Evolutionary conservation across 2,329 filamentous ascomycete genomes (phyloP), one percentile per base, ranked within the genome.

Genomic region (Anisogramma anomala): DNA sequence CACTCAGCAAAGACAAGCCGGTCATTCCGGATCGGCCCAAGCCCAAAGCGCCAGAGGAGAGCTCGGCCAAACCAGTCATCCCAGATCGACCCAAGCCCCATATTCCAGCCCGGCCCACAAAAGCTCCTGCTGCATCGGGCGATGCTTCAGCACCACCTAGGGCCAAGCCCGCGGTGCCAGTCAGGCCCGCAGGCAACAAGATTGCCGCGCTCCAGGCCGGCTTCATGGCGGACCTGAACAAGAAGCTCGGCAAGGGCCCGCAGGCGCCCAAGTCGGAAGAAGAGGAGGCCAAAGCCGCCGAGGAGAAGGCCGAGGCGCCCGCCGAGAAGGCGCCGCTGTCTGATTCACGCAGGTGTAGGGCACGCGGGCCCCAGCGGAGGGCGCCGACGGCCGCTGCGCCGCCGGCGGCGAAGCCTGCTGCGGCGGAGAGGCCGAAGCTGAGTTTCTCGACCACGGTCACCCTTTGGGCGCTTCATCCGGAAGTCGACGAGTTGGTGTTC

Each of bases 201-300:
- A 93, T 98, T 57, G 86, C 88, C 13, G 83, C 85, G 18, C 67
- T 98, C 23, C 87, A 94, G 61, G 84, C 84, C 27, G 86, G 84
- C 3, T 96, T 98, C 60, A 78, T 98, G 72, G 87, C 79, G 33
- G 89, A 96, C 55, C 67, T 98, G 31, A 94, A 96, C 61, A 88
- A 86, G 53, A 82, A 87, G 36, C 68, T 98, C 20, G 81, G 86
- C 55, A 65, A 94, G 26, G 91, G 91, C 1, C 89, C 88, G n/a
- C 79, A 84, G 51, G 76, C 71, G 8, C 74, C 79, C 2, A 43
- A 47, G 14, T 27, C 45, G 1, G 88, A 86, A 66, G 82, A 84
- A 54, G 82, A 84, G 54, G 65, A 71, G 30, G 58, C 64, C 8
- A 64, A 68, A 11, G n/a, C n/a, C n/a, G n/a, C n/a, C n/a, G 69